Percentiles rank a stretch among this genome's conserved stretches.
Conservation (phyloP, 192 early-diverging fungal genomes). For the Thoreauomyces humboldtii region DNA sequence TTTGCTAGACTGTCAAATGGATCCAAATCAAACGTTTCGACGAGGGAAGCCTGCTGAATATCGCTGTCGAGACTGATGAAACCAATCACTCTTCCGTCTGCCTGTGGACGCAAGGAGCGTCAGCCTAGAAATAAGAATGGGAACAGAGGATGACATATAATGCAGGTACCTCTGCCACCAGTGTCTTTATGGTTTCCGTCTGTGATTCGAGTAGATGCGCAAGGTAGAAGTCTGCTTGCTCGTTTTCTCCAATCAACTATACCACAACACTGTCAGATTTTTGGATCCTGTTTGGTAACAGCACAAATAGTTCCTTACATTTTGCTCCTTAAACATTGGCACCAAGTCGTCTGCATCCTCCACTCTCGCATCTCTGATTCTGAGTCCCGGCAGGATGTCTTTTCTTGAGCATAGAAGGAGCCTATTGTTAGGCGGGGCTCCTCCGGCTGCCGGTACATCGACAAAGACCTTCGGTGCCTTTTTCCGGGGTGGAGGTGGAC, state of each 20-base stretch:
- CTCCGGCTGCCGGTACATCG: constrained; percentile 29
- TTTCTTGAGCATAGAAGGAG: constrained; percentile 42
- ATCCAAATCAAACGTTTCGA: constrained; percentile 44
- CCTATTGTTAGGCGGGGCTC: constrained; percentile 23
- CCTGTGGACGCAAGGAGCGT: constrained; percentile 12
- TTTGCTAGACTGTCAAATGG: constrained; percentile 47
- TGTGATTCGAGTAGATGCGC: constrained; percentile 45
- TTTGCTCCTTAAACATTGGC: constrained; percentile 51
- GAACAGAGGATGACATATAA: background rate
- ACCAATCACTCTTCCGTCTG: constrained; percentile 45
- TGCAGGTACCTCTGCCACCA: constrained; percentile 46
- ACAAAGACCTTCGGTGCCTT: constrained; percentile 33
- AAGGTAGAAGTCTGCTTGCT: constrained; percentile 43
- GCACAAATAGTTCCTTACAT: constrained; percentile 27
- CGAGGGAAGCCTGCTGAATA: constrained; percentile 39
- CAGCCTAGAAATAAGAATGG: no score
- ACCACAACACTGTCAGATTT: no score
- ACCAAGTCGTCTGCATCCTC: constrained; percentile 61
- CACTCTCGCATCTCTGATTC: constrained; percentile 45
- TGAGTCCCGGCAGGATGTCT: constrained; percentile 41
- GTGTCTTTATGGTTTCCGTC: constrained; percentile 31
- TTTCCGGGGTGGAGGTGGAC: constrained; percentile 19
- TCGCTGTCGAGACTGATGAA: constrained; percentile 50
- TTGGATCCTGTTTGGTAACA: no score
- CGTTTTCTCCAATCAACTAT: constrained; percentile 29